Evolutionary conservation across 139 green algal species (phyloP), one percentile per base, ranked within the genome.

Genomic region (Haematococcus sp.): DNA sequence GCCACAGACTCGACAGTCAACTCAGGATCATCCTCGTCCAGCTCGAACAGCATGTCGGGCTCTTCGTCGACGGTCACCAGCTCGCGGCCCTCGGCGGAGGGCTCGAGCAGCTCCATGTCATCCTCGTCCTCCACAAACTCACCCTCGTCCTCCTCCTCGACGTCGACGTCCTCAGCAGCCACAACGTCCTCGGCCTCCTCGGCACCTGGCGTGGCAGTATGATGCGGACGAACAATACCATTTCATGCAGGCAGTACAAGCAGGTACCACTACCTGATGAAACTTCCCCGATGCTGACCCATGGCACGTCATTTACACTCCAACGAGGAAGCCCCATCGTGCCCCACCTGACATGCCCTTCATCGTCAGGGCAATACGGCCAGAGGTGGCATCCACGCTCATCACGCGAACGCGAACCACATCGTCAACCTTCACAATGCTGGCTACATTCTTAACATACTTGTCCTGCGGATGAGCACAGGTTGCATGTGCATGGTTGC

Each of bases 391-490:
- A 44, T 93, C 84, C 19, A 92, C 74, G 65, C 30, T 83, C 35
- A 91, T 49, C 23, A 95, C 81, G 17, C 80, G 74, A 15, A 87
- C 86, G 0, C 58, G 78, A 30, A 91, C 76, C 33, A 44, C 22
- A 11, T 80, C 70, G 31, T 78, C 74, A 7, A 86, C 79, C 16
- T 72, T 81, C 27, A 91, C 73, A 33, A 71, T 32, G 13, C 60
- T 49, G 22, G 23, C 63, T 17, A 87, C 84, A 61, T 83, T 85
- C 32, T 76, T 75, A 15, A 93, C 83, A 75, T 89, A 94, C 2
- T 73, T 80, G 32, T 83, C 80, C 84, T 87, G 64, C 13, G n/a
- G 13, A 52, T 30, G n/a, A 28, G 31, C 34, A 55, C 63, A 51
- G 34, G 2, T 4, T 22, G 15, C 2, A 60, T 61, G 43, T 46